Base-by-base conservation (phyloP, 2,329 filamentous ascomycete genomes). In the Blastomyces silverae region DNA sequence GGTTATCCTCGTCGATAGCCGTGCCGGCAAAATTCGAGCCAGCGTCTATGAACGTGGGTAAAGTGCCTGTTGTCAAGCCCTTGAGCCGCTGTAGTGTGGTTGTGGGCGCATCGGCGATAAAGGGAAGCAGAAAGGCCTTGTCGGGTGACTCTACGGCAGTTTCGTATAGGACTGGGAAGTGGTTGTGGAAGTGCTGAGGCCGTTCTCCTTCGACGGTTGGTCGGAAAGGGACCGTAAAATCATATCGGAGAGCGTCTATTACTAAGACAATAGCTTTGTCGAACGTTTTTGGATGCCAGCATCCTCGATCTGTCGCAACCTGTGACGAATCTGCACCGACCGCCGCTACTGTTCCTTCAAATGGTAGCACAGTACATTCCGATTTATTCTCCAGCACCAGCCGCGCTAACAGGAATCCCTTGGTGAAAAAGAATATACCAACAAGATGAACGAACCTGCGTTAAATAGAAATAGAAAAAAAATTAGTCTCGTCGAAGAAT, bases 51-150 rank as follows among this genome's bases (percentile, higher is more conserved):
- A 99, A 97, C 0, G 93, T 97, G 1, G 94, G 94, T 63, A 99
- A 79, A 1, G 94, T 97, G 3, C 94, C 94, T 0, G 94, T 99
- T 22, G 92, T 99, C 69, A 99, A 78, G 2, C 93, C 94, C 79
- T 97, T 97, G 69, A 99, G 79, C 68, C 94, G 83, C 77, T 97
- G 94, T 66, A 97, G 80, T 7, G 94, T 99, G 6, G 92, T 89
- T 3, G 94, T 99, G 7, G 94, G 94, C 46, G 94, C 93, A 73
- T 99, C 94, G 50, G 94, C 94, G 73, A 99, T 97, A 77, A 99
- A 99, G 0, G 94, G 94, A 34, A 92, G 83, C 59, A 99, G 81
- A 73, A 99, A 91, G 0, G 94, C 92, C 76, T 96, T 91, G 64
- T 88, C 81, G 0, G 94, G 94, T 58, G 85, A 82, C 65, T 85